Evolutionary conservation across 768 basidiomycete species (phyloP), one percentile per base, ranked within the genome.

Genomic region (Termitomyces sp.): DNA sequence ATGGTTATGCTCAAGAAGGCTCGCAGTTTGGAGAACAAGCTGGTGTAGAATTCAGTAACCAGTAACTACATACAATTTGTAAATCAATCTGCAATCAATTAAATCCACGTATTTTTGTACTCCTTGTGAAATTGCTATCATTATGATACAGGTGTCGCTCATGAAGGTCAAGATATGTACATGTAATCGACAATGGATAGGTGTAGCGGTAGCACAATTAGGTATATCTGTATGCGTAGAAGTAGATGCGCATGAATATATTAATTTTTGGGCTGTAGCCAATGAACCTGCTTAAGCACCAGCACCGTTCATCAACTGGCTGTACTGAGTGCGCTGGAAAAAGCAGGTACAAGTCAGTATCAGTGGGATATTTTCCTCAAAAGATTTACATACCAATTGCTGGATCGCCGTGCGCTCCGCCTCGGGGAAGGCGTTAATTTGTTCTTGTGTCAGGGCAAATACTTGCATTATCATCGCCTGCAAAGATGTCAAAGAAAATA

Each of bases 401-500:
- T 90, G 79, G 29, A 98, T 92, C 11, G 92, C 87, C 0, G 82
- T 80, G 34, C 89, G 80, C 64, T 96, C 93, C 1, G 80, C 77
- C 5, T 90, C 87, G 29, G 92, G 90, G 48, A 97, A 73, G 8
- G 82, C 82, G 46, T 85, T 86, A 60, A 98, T 90, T 69, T 96
- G 93, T 44, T 90, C 92, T 45, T 78, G 85, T 1, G 89, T 87
- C 67, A 98, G 70, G 59, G 78, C 82, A 32, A 98, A 74, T 0
- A 98, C 94, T 74, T 95, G 93, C 71, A 92, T 80, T 53, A 97
- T 68, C 86, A 96, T 90, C 34, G 82, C 80, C 90, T 90, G 63
- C 51, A 50, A 38, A 45, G 17, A 27, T 2, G 9, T 45, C 19
- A 40, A n/a, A 49, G 49, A 50, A 7, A n/a, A n/a, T n/a, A n/a